Percentiles rank a stretch among this genome's conserved stretches.
Conservation (phyloP, 129 eudicot genomes). For the Flaveria bidentis region DNA sequence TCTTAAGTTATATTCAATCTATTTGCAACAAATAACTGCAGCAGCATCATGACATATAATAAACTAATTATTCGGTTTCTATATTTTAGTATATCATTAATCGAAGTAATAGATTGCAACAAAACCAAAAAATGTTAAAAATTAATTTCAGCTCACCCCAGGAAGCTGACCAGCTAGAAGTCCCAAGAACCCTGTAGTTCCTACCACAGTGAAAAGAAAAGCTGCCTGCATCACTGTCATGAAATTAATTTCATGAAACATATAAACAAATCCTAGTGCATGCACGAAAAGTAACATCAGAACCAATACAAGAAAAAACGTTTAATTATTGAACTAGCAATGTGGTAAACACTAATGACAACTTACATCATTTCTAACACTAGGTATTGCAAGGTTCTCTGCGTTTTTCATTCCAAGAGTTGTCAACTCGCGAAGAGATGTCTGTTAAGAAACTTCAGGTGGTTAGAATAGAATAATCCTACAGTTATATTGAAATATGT, state of each 20-base stretch:
- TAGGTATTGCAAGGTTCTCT: conserved; percentile 92
- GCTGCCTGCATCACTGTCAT: conserved; percentile 99
- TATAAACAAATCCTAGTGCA: conserved; percentile 5
- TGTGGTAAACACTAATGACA: conserved; percentile 3
- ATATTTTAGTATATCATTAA: not conserved
- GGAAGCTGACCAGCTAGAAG: conserved; percentile 97
- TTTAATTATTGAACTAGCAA: conserved; percentile 7
- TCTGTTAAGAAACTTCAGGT: conserved; percentile 48
- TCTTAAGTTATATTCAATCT: not conserved
- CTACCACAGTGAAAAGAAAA: conserved; percentile 95
- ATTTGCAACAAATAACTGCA: conserved; percentile 11
- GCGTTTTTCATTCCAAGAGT: conserved; percentile 93
- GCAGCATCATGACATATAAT: not conserved
- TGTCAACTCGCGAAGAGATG: conserved; percentile 88
- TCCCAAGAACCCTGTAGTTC: conserved; percentile 81
- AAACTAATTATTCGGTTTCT: not conserved
- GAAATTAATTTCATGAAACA: conserved; percentile 59
- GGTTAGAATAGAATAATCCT: conserved; percentile 6
- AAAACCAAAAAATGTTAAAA: not conserved
- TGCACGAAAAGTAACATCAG: not conserved
- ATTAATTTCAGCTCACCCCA: conserved; percentile 62
- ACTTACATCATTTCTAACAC: conserved; percentile 97
- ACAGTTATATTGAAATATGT: conserved; percentile 3
- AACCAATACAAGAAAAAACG: conserved; percentile 5
- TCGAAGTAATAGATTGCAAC: not conserved